phyloP scores from a whole-genome alignment of 2,329 filamentous ascomycete species.

The Pyrenophora tritici-repentis region DNA sequence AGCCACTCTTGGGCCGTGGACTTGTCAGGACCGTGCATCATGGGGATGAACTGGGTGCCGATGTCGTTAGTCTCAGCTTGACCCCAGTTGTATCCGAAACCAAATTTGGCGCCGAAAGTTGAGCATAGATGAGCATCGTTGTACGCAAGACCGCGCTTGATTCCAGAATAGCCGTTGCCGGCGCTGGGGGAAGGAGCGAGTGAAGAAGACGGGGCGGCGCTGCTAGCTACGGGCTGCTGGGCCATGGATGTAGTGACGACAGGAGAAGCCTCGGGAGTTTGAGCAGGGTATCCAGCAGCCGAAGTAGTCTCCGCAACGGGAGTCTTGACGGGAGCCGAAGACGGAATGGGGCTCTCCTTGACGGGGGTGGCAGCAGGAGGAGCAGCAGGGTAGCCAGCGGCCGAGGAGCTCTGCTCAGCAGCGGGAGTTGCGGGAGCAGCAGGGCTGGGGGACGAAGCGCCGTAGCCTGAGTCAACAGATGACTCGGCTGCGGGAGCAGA shows the following conservation, averaged over 20 bases:
- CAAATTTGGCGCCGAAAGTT: constrained; percentile 57
- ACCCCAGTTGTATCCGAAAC: constrained; percentile 74
- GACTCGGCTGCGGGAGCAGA: constrained; percentile 17
- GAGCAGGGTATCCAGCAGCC: constrained; percentile 14
- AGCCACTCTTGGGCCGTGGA: constrained; percentile 33
- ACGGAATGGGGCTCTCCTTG: background rate
- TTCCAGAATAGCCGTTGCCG: constrained; percentile 38
- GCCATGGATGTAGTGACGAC: constrained; percentile 13
- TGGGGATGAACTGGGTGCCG: constrained; percentile 66
- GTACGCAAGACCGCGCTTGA: constrained; percentile 72
- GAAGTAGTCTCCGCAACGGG: constrained; percentile 7
- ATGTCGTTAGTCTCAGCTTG: constrained; percentile 46
- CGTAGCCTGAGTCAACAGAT: constrained; percentile 11
- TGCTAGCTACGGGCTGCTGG: constrained; percentile 16
- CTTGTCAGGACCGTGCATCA: constrained; percentile 37
- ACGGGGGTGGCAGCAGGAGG: constrained; percentile 1
- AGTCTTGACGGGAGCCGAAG: background rate
- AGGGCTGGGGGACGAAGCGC: constrained; percentile 15
- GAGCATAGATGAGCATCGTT: constrained; percentile 62
- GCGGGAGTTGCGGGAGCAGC: constrained; percentile 18
- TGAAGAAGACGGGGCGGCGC: constrained; percentile 15
- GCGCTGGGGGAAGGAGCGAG: constrained; percentile 22
- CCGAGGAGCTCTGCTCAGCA: constrained; percentile 5
- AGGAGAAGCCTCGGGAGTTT: constrained; percentile 14
- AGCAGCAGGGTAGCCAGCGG: constrained; percentile 14